Percentiles rank a stretch among this genome's conserved stretches.
Evolutionary conservation across 352 stramenopile genomes (phyloP).

Genomic region (Pythium coloratum): DNA sequence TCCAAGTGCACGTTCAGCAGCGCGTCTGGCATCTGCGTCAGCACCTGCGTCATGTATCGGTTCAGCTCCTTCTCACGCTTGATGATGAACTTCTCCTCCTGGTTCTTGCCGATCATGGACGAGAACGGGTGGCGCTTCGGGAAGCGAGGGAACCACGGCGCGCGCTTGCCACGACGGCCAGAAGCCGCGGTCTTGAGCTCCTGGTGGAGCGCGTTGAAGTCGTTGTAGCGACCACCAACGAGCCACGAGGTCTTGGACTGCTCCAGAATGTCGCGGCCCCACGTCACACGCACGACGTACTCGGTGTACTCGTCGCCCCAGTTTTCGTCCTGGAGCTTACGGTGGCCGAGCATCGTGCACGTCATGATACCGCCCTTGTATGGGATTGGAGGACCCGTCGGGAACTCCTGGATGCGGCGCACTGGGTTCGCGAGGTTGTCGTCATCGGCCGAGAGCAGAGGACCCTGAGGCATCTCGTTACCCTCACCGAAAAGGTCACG

Average conservation of each 20-base stretch:
- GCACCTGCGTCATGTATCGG: slow-evolving; percentile 90
- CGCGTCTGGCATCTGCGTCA: slow-evolving; percentile 89
- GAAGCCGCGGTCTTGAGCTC: slow-evolving; percentile 86
- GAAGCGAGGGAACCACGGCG: slow-evolving; percentile 89
- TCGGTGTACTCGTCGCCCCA: slow-evolving; percentile 91
- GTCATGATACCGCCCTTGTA: slow-evolving; percentile 90
- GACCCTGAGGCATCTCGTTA: slow-evolving; percentile 69
- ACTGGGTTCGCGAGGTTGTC: slow-evolving; percentile 87
- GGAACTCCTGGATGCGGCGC: slow-evolving; percentile 86
- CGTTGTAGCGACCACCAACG: slow-evolving; percentile 86
- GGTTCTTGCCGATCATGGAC: slow-evolving; percentile 90
- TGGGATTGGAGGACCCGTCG: slow-evolving; percentile 86
- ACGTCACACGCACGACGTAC: slow-evolving; percentile 87
- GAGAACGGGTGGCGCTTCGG: slow-evolving; percentile 90
- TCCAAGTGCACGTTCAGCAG: slow-evolving; percentile 89
- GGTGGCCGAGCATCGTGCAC: slow-evolving; percentile 87
- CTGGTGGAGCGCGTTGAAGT: slow-evolving; percentile 89
- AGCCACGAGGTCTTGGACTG: slow-evolving; percentile 89
- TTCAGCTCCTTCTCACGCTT: slow-evolving; percentile 91
- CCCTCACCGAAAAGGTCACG: slow-evolving; percentile 85
- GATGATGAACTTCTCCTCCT: slow-evolving; percentile 91
- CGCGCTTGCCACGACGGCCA: slow-evolving; percentile 80
- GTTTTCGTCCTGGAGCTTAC: slow-evolving; percentile 89
- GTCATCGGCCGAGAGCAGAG: slow-evolving; percentile 84
- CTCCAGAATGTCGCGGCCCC: slow-evolving; percentile 86